Base-by-base conservation (phyloP, 2,329 filamentous ascomycete genomes). In the Aspergillus fumigatiaffinis region DNA sequence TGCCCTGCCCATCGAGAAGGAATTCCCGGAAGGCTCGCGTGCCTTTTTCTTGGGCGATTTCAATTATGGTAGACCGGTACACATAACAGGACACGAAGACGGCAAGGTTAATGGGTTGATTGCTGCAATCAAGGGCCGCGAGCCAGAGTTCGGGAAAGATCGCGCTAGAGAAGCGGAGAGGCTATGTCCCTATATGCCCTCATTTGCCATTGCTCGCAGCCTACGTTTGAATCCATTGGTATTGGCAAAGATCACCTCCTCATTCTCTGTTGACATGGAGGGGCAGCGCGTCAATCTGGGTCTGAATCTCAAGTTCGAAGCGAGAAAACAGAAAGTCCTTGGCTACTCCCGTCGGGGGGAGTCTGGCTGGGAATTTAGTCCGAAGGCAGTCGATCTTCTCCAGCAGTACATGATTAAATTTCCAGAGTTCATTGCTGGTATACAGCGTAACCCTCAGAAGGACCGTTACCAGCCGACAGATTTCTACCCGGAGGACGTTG, bases 221-320 rank as follows among this genome's bases (percentile, higher is more conserved):
- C 81, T 99, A 10, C 83, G 85, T 4, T 80, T 99, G 60, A 92
- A 96, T 63, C 89, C 92, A 7, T 81, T 99, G 51, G 89, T 94
- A 2, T 80, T 99, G 32, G 96, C 92, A 75, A 99, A 96, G 80
- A 90, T 99, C 67, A 97, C 94, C 0, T 96, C 94, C 1, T 92
- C 93, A 0, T 97, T 96, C 73, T 89, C 88, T 54, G 90, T 99
- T 56, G 85, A 86, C 20, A 86, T 93, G 3, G 91, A 91, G 56
- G 91, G 90, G 26, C 80, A 92, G 57, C 89, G 90, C 66, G 82
- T 96, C 60, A 99, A 99, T 67, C 79, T 99, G 25, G 94, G 94
- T 0, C 81, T 99, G 60, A 99, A 99, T 69, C 82, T 99, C 64
- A 99, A 99, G 73, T 99, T 99, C 59, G 94, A 99, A 72, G 91